Evolutionary conservation across 2,329 filamentous ascomycete species (phyloP), one percentile per base, ranked within the genome.

Genomic region (Neoscytalidium dimidiatum): DNA sequence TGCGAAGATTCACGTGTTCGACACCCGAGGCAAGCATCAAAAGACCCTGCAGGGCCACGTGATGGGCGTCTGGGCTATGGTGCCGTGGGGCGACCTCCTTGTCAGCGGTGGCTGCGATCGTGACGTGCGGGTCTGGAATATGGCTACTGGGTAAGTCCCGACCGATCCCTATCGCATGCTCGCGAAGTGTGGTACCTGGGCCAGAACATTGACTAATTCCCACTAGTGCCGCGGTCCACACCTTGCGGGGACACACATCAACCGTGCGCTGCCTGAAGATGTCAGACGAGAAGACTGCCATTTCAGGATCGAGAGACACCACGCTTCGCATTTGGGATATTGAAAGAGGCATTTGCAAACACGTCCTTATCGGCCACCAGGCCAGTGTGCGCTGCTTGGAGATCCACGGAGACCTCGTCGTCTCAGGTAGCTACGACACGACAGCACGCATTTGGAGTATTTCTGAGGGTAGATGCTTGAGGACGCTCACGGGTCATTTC

Each of bases 1-100:
- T 78, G 94, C 95, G 41, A 96, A 96, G 82, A 99, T 99, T 51
- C 95, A 99, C 78, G 94, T 99, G 28, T 99, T 98, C 75, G 92
- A 98, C 76, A 94, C 92, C 0, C 88, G 95, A 69, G 95, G 95
- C 35, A 89, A 93, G 70, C 88, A 92, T 68, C 89, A 96, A 71
- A 92, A 93, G 75, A 97, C 92, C 2, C 81, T 99, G 29, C 90
- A 95, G 74, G 95, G 95, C 11, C 95, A 99, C 80, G 92, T 98
- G 49, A 99, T 99, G 95, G 95, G 95, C 44, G 95, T 99, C 21
- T 99, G 95, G 95, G 95, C 95, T 56, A 98, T 99, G 94, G 93
- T 99, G 26, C 95, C 95, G 6, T 97, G 94, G 92, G 94, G 92
- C 66, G 94, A 99, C 76, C 90, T 92, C 62, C 84, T 99, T 67